phyloP scores from a whole-genome alignment of 352 stramenopile genomes.

The Phytophthora crassamura region DNA sequence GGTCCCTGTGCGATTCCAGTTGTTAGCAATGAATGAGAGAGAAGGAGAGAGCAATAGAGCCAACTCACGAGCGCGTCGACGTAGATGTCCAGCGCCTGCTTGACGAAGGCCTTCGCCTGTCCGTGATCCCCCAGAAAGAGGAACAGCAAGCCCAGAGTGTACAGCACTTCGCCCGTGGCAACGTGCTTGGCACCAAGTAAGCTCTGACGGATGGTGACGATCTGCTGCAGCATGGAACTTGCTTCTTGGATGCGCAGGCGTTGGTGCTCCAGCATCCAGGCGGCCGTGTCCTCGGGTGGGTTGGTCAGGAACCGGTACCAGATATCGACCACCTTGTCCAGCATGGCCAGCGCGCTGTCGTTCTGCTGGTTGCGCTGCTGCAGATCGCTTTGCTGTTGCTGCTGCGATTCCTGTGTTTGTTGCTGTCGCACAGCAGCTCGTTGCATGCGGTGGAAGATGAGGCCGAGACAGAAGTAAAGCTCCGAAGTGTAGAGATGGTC shows the following conservation, averaged over 20 bases:
- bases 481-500: conserved; percentile 79
- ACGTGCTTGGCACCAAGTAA: conserved; percentile 58
- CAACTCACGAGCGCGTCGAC: conserved; percentile 55
- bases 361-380: conserved; percentile 39
- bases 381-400: conserved; percentile 38
- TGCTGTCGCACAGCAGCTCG: conserved; percentile 28
- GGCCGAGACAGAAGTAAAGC: conserved; percentile 76
- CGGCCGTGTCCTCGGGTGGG: conserved; percentile 62
- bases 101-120: conserved; percentile 59
- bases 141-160: conserved; percentile 64
- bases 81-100: conserved; percentile 66
- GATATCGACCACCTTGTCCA: conserved; percentile 84
- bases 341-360: conserved; percentile 70
- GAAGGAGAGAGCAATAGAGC: conserved; percentile 24
- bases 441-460: conserved; percentile 66
- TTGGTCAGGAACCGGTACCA: conserved; percentile 83
- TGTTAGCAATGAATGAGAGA: conserved; percentile 1
- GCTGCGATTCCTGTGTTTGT: conserved; percentile 22
- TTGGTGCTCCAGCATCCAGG: conserved; percentile 72
- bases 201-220: conserved; percentile 46
- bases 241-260: conserved; percentile 65
- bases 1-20: conserved; percentile 34
- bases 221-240: conserved; percentile 63
- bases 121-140: conserved; percentile 59
- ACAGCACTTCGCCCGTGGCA: conserved; percentile 64